Evolutionary conservation across 768 basidiomycete genomes (phyloP).

Genomic region (Boletus coccyginus): DNA sequence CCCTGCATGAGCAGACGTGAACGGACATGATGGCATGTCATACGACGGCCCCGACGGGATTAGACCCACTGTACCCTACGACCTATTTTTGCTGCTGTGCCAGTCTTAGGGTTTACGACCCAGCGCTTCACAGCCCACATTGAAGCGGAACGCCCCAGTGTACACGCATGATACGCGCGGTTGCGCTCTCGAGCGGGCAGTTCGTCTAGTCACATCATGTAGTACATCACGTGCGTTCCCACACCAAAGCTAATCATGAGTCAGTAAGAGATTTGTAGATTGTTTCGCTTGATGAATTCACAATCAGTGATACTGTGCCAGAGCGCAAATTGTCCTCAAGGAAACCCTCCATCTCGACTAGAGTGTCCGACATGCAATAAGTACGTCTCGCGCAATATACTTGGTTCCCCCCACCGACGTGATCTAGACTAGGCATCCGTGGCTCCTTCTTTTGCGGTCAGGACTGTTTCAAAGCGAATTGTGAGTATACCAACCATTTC

Average conservation of each 20-base stretch:
- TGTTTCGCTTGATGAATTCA: slow-evolving; percentile 34
- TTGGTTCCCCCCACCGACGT: slow-evolving; percentile 8
- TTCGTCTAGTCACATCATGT: not conserved
- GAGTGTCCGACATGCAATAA: slow-evolving; percentile 96
- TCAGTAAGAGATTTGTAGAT: not conserved
- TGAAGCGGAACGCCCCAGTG: slow-evolving; percentile 4
- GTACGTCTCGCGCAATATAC: slow-evolving; percentile 41
- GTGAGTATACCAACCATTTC: slow-evolving; percentile 47
- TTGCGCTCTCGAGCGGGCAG: not conserved
- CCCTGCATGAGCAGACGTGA: not conserved
- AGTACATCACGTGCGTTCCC: slow-evolving; percentile 17
- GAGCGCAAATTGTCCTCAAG: slow-evolving; percentile 68
- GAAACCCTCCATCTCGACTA: slow-evolving; percentile 79
- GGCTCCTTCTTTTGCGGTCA: slow-evolving; percentile 93
- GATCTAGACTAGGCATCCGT: slow-evolving; percentile 66
- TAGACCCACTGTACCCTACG: slow-evolving; percentile 1
- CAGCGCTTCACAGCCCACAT: slow-evolving; percentile 13
- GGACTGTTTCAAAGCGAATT: slow-evolving; percentile 93
- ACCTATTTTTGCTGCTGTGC: slow-evolving; percentile 6
- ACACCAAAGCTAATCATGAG: not conserved
- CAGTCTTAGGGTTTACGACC: slow-evolving; percentile 10
- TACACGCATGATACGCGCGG: slow-evolving; percentile 28
- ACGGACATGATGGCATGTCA: slow-evolving; percentile 1
- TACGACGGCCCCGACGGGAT: not conserved
- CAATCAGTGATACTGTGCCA: slow-evolving; percentile 52